These are phyloP conservation scores for Westerdykella sp. DNA, from an alignment of 2,329 filamentous ascomycete genomes.

Conservation along the genomic window DNA sequence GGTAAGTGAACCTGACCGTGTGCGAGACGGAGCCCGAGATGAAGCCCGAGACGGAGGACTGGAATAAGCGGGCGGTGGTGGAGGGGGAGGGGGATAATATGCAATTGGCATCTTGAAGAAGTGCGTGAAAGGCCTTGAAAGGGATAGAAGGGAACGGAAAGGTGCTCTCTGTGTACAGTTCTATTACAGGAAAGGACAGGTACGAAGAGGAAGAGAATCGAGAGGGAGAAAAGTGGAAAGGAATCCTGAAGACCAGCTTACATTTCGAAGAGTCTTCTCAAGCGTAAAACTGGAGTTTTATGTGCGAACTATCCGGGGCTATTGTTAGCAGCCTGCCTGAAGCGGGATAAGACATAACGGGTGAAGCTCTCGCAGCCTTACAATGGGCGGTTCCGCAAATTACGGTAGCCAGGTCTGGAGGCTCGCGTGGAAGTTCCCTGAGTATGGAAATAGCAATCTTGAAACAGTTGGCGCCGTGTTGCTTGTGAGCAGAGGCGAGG, in stretches of 20 bases:
- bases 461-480: constrained; percentile 18
- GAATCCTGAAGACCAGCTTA: constrained; percentile 27
- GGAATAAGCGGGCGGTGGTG: constrained; percentile 21
- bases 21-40: constrained; percentile 13
- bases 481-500: constrained; percentile 2
- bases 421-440: neutral
- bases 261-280: constrained; percentile 17
- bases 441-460: constrained; percentile 7
- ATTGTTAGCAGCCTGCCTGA: constrained; percentile 19
- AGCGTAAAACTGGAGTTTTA: constrained; percentile 12
- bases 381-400: constrained; percentile 14
- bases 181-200: too few species aligned
- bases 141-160: neutral
- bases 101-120: constrained; percentile 17
- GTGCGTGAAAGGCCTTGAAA: neutral
- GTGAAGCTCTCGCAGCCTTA: constrained; percentile 10
- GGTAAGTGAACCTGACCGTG: constrained; percentile 24
- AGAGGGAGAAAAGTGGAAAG: constrained; percentile 6
- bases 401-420: constrained; percentile 1
- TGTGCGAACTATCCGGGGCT: constrained; percentile 10
- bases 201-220: constrained; percentile 3
- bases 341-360: neutral
- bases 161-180: neutral
- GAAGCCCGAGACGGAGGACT: constrained; percentile 15
- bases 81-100: constrained; percentile 19